Evolutionary conservation across 2,329 filamentous ascomycete species (phyloP), one percentile per base, ranked within the genome.

Genomic region (Exophiala xenobiotica): DNA sequence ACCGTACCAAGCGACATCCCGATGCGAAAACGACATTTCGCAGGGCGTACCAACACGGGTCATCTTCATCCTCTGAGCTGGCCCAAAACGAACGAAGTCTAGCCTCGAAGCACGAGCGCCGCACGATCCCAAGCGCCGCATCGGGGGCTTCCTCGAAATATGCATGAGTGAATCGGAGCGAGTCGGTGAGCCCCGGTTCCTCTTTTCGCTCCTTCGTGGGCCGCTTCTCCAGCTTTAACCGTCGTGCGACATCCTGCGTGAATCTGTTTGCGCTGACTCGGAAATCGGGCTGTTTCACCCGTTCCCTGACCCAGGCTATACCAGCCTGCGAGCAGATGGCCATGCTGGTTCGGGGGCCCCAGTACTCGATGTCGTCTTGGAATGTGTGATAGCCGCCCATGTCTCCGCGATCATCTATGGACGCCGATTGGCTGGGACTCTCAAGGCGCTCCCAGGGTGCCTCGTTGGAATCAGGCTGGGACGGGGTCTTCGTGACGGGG

Each of bases 121-220:
- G 39, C 1, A 50, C 27, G 11, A 50, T 45, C 6, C 47, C 47
- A 19, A 50, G 27, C 4, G 26, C 16, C 6, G 46, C 46, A 6
- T 42, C 24, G 6, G 46, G 9, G 9, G 24, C 39, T 43, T 33
- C 46, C 33, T 49, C 46, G 20, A 49, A 49, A 18, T 35, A 43
- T 18, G 43, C 43, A 9, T 27, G 20, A 26, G 46, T 41, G 38
- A 41, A 42, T 44, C 16, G 19, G 8, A 43, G 20, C 14, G 40
- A 19, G 39, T 60, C 16, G 12, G 58, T 19, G 58, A 62, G 27
- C 51, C 59, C 27, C 47, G 53, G 27, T 39, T 56, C 26, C 35
- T 20, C 18, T 40, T 8, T 40, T 23, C 38, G 19, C 38, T 22
- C 20, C 20, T 20, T 14, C 6, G 38, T 4, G 11, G 20, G 38